Evolutionary conservation across 768 basidiomycete species (phyloP), one percentile per base, ranked within the genome.

Genomic region (Rhizopogon sp.): DNA sequence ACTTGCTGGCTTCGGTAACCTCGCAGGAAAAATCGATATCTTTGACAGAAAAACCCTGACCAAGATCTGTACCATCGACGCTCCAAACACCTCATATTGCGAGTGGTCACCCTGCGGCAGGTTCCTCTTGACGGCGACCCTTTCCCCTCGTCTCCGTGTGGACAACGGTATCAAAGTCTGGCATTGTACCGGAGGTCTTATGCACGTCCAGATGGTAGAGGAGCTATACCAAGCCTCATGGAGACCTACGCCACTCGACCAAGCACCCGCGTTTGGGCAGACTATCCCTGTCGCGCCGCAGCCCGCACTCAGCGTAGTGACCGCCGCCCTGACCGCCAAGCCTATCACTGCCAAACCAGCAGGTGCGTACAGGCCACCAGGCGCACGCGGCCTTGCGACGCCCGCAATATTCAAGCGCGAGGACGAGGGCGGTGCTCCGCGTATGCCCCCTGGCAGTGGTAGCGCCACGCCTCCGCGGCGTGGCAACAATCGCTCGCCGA

Each of bases 161-260:
- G 97, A 99, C 74, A 98, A 98, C 62, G 94, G 95, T 1, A 84
- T 98, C 70, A 97, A 95, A 74, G 79, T 99, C 57, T 98, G 88
- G 90, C 94, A 96, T 68, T 94, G 91, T 68, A 79, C 85, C 0
- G 95, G 97, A 8, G 79, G 84, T 1, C 80, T 98, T n/a, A 66
- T 97, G 52, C 93, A 98, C 58, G 74, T 89, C 17, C 92, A 97
- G 67, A 64, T 75, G 45, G 72, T 84, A 52, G 93, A 97, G 3
- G 96, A 98, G 67, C 79, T 97, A 13, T 98, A 98, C 70, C 93
- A 97, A 71, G 79, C 82, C 0, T 75, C 82, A 1, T 96, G 93
- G 94, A 76, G 90, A 33, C 93, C 93, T 8, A 80, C 77, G 0
- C 81, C 81, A 20, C 74, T 87, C 13, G 88, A 88, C 41, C 75